Percentiles rank a stretch among this genome's conserved stretches.
Evolutionary conservation across 1,284 basidiomycete genomes (phyloP).

Genomic region (Heterobasidion parviporum): DNA sequence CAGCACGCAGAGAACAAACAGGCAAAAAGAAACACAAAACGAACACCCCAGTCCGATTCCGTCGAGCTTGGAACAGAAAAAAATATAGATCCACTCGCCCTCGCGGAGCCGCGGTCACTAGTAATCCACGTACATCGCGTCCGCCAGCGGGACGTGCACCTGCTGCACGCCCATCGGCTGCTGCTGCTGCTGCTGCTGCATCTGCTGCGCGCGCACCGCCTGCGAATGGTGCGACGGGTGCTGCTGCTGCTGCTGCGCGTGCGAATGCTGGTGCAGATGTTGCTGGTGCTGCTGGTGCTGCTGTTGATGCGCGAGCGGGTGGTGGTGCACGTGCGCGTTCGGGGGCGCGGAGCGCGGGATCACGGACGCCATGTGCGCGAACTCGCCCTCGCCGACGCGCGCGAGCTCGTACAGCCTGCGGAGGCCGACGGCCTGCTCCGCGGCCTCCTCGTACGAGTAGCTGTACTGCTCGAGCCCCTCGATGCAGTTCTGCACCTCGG

Average conservation of each 20-base stretch:
- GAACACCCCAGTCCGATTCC: too few species aligned
- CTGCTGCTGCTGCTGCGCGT: too few species aligned
- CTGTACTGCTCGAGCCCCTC: constrained; percentile 83
- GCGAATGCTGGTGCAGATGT: too few species aligned
- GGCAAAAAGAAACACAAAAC: too few species aligned
- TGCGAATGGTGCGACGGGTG: neutral
- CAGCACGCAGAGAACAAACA: too few species aligned
- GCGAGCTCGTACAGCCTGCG: constrained; percentile 43
- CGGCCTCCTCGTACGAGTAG: constrained; percentile 78
- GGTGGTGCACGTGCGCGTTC: neutral
- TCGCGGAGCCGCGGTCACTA: too few species aligned
- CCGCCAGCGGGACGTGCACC: neutral
- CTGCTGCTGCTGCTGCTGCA: neutral
- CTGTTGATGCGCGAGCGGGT: neutral
- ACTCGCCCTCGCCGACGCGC: constrained; percentile 37
- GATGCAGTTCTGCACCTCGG: constrained; percentile 78
- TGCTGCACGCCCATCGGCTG: neutral
- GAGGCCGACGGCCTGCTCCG: constrained; percentile 69
- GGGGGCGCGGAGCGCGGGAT: constrained; percentile 11
- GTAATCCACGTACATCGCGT: constrained; percentile 8
- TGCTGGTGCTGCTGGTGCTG: neutral
- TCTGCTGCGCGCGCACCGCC: neutral
- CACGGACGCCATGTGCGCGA: constrained; percentile 46
- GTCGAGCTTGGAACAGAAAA: too few species aligned
- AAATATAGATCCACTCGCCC: too few species aligned